A percentile compares a stretch with the other conserved stretches of the same genome.
Conservation (phyloP, 2,329 filamentous ascomycete species). For the Sphaerulina vaccinii region DNA sequence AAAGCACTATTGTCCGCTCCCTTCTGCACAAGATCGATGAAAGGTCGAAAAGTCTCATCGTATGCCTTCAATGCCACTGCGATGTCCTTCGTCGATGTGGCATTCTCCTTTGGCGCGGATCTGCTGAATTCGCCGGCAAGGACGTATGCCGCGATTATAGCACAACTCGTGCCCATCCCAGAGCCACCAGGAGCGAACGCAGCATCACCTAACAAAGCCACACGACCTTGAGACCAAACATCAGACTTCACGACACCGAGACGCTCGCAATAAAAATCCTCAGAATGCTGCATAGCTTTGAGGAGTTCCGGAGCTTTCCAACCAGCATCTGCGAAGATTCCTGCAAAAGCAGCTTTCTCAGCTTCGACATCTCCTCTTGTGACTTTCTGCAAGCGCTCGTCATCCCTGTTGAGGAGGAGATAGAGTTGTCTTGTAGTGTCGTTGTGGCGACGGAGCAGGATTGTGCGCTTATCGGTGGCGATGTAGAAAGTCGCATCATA, state of each 20-base stretch:
- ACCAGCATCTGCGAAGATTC: conserved; percentile 29
- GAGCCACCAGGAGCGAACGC: conserved; percentile 25
- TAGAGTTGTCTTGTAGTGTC: conserved; percentile 4
- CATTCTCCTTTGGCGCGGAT: not conserved
- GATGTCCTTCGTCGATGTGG: conserved; percentile 3
- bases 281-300: conserved; percentile 35
- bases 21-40: conserved; percentile 24
- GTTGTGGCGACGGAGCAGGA: conserved; percentile 6
- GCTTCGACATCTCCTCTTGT: conserved; percentile 7
- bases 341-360: conserved; percentile 24
- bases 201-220: conserved; percentile 32
- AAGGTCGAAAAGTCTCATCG: conserved; percentile 22
- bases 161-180: conserved; percentile 26
- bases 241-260: conserved; percentile 7
- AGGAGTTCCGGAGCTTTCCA: conserved; percentile 41
- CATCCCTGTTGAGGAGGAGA: conserved; percentile 4
- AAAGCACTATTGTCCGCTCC: not conserved
- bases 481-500: conserved; percentile 8
- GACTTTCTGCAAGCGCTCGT: not conserved
- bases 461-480: conserved; percentile 1
- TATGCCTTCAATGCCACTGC: conserved; percentile 22
- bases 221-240: conserved; percentile 29
- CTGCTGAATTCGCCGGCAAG: conserved; percentile 30
- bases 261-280: conserved; percentile 37
- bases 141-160: conserved; percentile 30